Conservation (phyloP, 129 eudicot species). For the Ambrosia trifida region DNA sequence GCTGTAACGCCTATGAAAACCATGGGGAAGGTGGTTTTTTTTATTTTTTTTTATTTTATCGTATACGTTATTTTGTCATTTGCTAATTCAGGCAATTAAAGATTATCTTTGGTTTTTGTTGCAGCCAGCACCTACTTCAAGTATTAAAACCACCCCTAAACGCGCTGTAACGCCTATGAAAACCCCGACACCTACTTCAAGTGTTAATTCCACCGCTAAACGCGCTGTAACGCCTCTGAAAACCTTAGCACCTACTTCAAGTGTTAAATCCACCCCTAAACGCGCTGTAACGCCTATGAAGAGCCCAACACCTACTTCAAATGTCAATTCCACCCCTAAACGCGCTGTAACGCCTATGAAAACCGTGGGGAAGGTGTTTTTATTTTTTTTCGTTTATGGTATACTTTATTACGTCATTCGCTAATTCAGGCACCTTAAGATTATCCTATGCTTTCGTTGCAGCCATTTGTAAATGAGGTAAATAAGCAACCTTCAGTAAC, state of each 20-base stretch:
- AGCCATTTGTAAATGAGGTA: constrained; percentile 39
- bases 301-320: constrained; percentile 29
- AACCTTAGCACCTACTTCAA: constrained; percentile 33
- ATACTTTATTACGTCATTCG: neutral
- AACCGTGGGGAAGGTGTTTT: constrained; percentile 42
- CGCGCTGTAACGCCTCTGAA: constrained; percentile 46
- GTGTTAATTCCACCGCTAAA: constrained; percentile 30
- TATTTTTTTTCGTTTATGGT: neutral
- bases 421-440: neutral
- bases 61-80: neutral
- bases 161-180: constrained; percentile 47
- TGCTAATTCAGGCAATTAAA: too few relatives aligned
- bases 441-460: neutral
- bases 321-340: constrained; percentile 29
- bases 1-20: constrained; percentile 57
- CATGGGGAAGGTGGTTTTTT: constrained; percentile 37
- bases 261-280: constrained; percentile 29
- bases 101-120: constrained; percentile 9
- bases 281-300: constrained; percentile 47
- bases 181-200: constrained; percentile 30
- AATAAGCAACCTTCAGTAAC: constrained; percentile 37
- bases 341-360: constrained; percentile 46
- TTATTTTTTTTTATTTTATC: too few relatives aligned
- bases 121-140: neutral
- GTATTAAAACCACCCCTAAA: constrained; percentile 29